Conservation (phyloP, 2,329 filamentous ascomycete species). For the Geosmithia flava region DNA sequence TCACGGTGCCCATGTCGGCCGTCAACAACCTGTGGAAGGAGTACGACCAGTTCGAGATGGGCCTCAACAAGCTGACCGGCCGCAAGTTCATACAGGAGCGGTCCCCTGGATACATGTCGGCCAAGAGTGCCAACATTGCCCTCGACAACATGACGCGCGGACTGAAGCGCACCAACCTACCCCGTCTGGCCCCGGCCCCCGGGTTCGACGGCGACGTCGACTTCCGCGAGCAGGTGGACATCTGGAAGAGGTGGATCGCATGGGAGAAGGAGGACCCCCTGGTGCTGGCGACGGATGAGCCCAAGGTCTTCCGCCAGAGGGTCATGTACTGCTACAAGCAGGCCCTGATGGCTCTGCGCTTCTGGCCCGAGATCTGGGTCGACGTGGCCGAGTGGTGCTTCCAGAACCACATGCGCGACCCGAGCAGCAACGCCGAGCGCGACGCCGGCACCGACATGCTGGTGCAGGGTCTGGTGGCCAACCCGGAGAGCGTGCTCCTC, state of each 20-base stretch:
- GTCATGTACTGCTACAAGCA: conserved; percentile 89
- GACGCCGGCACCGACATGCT: conserved; percentile 63
- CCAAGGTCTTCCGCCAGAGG: conserved; percentile 60
- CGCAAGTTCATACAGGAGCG: conserved; percentile 91
- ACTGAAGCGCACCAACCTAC: conserved; percentile 64
- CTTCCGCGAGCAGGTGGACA: conserved; percentile 68
- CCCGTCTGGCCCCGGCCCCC: conserved; percentile 67
- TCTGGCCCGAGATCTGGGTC: conserved; percentile 94
- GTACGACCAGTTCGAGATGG: conserved; percentile 93
- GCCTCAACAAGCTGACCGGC: conserved; percentile 82
- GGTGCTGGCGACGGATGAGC: conserved; percentile 73
- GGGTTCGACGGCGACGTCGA: conserved; percentile 83
- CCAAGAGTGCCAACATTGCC: conserved; percentile 78
- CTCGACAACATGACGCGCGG: conserved; percentile 79
- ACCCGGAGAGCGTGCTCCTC: conserved; percentile 85
- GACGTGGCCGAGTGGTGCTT: conserved; percentile 91
- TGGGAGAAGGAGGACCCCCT: conserved; percentile 94
- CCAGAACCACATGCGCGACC: conserved; percentile 51
- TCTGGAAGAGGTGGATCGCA: conserved; percentile 88
- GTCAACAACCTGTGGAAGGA: conserved; percentile 89
- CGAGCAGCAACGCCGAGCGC: conserved; percentile 32
- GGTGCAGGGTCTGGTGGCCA: conserved; percentile 70
- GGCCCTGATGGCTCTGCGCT: conserved; percentile 82
- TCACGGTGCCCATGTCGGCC: conserved; percentile 73
- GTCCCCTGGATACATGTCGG: conserved; percentile 91